Evolutionary conservation across 805 yeast genomes (phyloP), one percentile per base, ranked within the genome.

Genomic region (Kodamaea kakaduensis): DNA sequence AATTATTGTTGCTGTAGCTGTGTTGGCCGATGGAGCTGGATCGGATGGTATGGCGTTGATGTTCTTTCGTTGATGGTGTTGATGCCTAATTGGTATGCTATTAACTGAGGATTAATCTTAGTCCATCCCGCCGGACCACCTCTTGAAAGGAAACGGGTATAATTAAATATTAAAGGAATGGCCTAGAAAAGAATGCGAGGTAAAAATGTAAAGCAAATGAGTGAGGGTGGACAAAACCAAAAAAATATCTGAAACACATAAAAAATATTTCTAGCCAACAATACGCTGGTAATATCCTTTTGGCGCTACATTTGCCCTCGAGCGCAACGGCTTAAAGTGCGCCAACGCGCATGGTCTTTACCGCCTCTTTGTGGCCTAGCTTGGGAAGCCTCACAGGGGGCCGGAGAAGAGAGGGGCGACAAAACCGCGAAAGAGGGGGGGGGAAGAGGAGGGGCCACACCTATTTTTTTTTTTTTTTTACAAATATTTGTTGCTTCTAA

Each of bases 121-220:
- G 27, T 23, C 25, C 25, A 23, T 23, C 13, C 6, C n/a, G 25
- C 25, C 35, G 14, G n/a, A n/a, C n/a, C n/a, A 15, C 17, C 25
- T 21, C n/a, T 30, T 32, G 22, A 12, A 21, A 32, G 27, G 31
- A 25, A 32, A 18, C 21, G 19, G 36, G 30, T 32, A 32, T 32
- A 32, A 24, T 32, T 32, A 32, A 32, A 32, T 32, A 32, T 32
- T 32, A 12, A 12, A 17, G 20, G 10, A 17, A 27, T 27, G 21
- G 14, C 31, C 13, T n/a, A n/a, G 21, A 15, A 17, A 16, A 16
- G 21, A 27, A 27, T 8, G 18, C 17, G 29, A 25, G 18, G 26
- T 16, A 6, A n/a, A 27, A 16, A n/a, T n/a, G n/a, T n/a, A 14
- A 14, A 25, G 27, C 27, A 25, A 25, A 23, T 8, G 27, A 25